Evolutionary conservation across 179 eudicot species (phyloP), one percentile per base, ranked within the genome.

Genomic region (Actinidia chinensis): DNA sequence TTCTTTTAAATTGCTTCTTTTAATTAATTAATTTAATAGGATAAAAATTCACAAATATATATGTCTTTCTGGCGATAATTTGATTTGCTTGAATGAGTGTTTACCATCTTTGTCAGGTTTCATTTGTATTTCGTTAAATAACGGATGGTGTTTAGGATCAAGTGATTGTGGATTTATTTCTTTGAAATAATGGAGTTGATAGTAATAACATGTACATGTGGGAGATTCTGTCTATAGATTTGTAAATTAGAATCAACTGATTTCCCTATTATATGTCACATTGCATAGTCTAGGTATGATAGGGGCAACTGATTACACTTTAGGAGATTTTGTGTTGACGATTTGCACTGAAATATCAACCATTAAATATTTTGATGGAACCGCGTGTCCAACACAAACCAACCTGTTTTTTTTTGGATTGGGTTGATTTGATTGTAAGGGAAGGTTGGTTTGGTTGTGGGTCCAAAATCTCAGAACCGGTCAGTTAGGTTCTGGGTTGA

Each of bases 31-130:
- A 22, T 71, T 4, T 50, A 15, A 25, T 7, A 13, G 43, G 11
- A 15, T 23, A 6, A 3, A 33, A 20, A 50, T 71, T 13, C 59
- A 4, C 18, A 50, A 17, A 50, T 25, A 25, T 7, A 48, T 2
- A 6, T 33, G 7, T 50, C 42, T 50, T 71, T 71, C 3, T 71
- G 15, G n/a, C 22, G 11, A 44, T 23, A 70, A 76, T 28, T 74
- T 52, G 69, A 72, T 63, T 50, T 20, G 52, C 33, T 68, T 8
- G 8, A 44, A 68, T 44, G n/a, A 22, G 69, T 72, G 73, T 44
- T 18, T 48, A 47, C 23, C 3, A 25, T 33, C n/a, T 20, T 18
- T 55, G 48, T 54, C 33, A 40, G 5, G 50, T 13, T 42, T 10
- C 15, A 11, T 56, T 3, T 8, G 1, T 0, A 36, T 36, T 2